phyloP scores from a whole-genome alignment of 148 eudicot species.

The Fagopyrum homotropicum region DNA sequence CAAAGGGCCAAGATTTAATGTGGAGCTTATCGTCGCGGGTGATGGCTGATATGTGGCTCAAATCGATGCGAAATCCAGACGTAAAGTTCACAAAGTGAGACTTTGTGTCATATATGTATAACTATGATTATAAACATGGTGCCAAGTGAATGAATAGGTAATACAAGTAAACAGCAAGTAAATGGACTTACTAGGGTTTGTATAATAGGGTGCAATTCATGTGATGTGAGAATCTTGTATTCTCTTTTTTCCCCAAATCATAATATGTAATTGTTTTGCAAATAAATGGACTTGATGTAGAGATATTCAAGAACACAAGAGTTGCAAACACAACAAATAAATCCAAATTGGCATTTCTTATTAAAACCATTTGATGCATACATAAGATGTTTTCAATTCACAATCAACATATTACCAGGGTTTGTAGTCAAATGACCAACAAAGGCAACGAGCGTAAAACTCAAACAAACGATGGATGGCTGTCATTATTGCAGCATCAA shows the following conservation, averaged over 20 bases:
- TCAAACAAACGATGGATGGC: neutral
- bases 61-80: conserved; percentile 76
- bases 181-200: neutral
- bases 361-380: conserved; percentile 2
- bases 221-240: neutral
- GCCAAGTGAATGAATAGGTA: neutral
- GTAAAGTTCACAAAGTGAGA: conserved; percentile 58
- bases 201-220: neutral
- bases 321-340: neutral
- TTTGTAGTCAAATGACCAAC: neutral
- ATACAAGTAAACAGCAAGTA: neutral
- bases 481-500: conserved; percentile 4
- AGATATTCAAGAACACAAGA: neutral
- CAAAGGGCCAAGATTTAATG: conserved; percentile 49
- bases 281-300: neutral
- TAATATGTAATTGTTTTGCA: neutral
- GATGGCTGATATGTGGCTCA: conserved; percentile 99
- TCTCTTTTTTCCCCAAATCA: neutral
- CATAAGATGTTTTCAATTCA: neutral
- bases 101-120: neutral
- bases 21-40: conserved; percentile 92
- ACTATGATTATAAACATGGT: neutral
- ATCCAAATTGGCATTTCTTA: neutral
- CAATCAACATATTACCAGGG: neutral
- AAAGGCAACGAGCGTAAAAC: neutral